Base-by-base conservation (phyloP, 1,284 basidiomycete species). In the Agroathelia rolfsii region DNA sequence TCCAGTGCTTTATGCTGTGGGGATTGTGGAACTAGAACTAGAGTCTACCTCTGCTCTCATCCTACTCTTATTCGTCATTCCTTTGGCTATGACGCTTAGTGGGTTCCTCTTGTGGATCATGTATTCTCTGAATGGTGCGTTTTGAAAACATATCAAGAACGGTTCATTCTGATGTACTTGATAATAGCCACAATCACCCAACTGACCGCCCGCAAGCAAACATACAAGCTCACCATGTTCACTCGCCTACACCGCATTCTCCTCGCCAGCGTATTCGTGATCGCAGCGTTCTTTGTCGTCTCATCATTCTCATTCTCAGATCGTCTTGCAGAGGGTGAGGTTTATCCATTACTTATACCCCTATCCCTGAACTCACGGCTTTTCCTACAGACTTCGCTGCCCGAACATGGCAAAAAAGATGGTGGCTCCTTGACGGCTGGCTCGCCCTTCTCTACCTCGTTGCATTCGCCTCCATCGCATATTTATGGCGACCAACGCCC, bases 381-480 rank as follows among this genome's bases (percentile, higher is more conserved):
- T n/a, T n/a, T n/a, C n/a, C 10, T 26, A 8, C 39, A 89, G 88
- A 94, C 51, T 97, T 94, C 50, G 83, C 87, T 5, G 85, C 93
- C 2, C 80, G 82, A 41, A 86, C 88, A n/a, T 98, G 94, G 94
- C 73, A 72, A 42, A 74, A 77, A 34, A 76, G 93, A 32, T 99
- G 95, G 95, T 89, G 92, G 74, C 62, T 98, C 10, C 69, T 98
- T 26, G 95, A 98, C 48, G 95, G 92, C n/a, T 96, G 89, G 69
- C 69, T 97, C 18, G 76, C 84, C 1, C 63, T 90, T 18, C 74
- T 95, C 21, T 95, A 90, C 53, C 71, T 92, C 30, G 58, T 67
- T 20, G 78, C 83, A 28, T 97, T 98, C 54, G 59, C 66, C 28
- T 64, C 74, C 6, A 89, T 97, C 41, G 78, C 86, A 3, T 96